Evolutionary conservation across 2,329 filamentous ascomycete genomes (phyloP).

Genomic region (Aspergillus fumigatus): DNA sequence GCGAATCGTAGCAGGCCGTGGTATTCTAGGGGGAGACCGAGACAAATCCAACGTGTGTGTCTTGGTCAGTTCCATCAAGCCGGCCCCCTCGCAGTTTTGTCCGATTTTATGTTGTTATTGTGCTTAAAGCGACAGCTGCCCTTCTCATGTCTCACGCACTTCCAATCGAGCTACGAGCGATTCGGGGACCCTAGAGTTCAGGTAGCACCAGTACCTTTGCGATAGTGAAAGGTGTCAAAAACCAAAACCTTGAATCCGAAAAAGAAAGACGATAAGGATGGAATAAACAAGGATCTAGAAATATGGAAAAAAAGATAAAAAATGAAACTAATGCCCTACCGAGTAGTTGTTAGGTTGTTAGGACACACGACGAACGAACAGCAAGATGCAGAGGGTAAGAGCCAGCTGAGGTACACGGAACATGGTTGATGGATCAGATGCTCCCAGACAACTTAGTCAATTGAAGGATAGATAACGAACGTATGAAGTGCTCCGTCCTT

Average conservation of each 20-base stretch:
- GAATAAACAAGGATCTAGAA: too few relatives aligned
- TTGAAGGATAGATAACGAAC: too few relatives aligned
- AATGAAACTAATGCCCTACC: too few relatives aligned
- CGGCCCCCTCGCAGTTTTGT: not conserved
- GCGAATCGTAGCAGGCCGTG: not conserved
- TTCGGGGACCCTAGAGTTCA: not conserved
- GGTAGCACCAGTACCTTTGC: not conserved
- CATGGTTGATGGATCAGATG: not conserved
- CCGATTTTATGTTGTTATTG: not conserved
- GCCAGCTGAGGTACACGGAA: not conserved
- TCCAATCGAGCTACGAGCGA: too few relatives aligned
- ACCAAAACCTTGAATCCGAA: not conserved
- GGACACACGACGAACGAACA: not conserved
- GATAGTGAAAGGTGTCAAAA: not conserved
- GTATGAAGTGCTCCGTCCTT: not conserved
- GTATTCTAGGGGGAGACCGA: too few relatives aligned
- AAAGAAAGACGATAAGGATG: too few relatives aligned
- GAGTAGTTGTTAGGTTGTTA: too few relatives aligned
- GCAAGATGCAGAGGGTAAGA: not conserved
- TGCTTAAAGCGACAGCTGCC: not conserved
- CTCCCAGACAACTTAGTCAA: too few relatives aligned
- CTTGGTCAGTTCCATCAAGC: not conserved
- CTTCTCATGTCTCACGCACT: too few relatives aligned
- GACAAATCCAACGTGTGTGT: not conserved
- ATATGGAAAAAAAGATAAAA: too few relatives aligned